A percentile compares a stretch with the other conserved stretches of the same genome.
Evolutionary conservation across 805 yeast species (phyloP).

Genomic region (Komagataella ulmi): DNA sequence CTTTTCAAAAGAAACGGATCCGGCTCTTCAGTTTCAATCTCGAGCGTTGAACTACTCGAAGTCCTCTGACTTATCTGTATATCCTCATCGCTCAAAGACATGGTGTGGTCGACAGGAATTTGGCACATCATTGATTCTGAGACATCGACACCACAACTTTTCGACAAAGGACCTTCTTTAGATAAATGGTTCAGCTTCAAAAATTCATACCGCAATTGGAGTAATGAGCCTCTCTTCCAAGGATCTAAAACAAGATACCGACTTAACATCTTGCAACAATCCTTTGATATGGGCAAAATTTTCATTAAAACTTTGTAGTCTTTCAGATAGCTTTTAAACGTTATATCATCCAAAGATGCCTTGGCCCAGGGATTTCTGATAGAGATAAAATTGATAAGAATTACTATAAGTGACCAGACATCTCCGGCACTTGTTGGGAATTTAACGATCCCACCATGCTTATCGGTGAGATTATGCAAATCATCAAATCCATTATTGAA

Average conservation of each 20-base stretch:
- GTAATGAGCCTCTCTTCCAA: conserved; percentile 28
- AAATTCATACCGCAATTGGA: conserved; percentile 24
- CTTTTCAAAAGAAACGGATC: not conserved
- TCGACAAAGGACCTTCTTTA: conserved; percentile 19
- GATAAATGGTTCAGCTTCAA: conserved; percentile 15
- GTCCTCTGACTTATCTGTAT: not conserved
- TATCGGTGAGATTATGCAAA: conserved; percentile 3
- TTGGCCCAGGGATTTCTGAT: conserved; percentile 87
- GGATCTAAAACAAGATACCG: conserved; percentile 33
- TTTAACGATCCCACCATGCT: conserved; percentile 15
- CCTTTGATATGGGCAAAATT: conserved; percentile 62
- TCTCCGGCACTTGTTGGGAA: conserved; percentile 69
- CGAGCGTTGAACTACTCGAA: not conserved
- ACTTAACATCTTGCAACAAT: conserved; percentile 39
- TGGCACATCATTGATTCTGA: conserved; percentile 12
- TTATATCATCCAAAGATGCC: conserved; percentile 51
- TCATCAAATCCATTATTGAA: conserved; percentile 23
- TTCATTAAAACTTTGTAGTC: conserved; percentile 41
- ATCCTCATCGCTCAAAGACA: not conserved
- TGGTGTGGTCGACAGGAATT: conserved; percentile 21
- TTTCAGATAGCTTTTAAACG: conserved; percentile 51
- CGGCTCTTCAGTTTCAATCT: not conserved
- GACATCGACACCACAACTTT: not conserved
- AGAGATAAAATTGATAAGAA: conserved; percentile 67
- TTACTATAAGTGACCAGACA: conserved; percentile 78